A percentile compares a stretch with the other conserved stretches of the same genome.
Evolutionary conservation across 2,329 filamentous ascomycete genomes (phyloP).

Genomic region (Lizonia empirigonia): DNA sequence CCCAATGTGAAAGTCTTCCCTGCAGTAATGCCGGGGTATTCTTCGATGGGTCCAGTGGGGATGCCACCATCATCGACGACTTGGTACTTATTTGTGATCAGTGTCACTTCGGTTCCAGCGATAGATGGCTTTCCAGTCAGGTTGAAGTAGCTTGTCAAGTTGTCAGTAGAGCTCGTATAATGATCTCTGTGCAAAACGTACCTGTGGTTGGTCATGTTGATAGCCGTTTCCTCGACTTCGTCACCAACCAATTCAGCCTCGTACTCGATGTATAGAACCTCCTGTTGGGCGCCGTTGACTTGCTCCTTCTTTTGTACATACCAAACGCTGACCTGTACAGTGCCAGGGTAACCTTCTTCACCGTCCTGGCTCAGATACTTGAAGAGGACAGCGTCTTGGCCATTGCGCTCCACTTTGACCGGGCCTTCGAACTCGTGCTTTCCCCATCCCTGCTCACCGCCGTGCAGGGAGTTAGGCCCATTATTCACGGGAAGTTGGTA

Average conservation of each 20-base stretch:
- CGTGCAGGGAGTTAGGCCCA: conserved; percentile 68
- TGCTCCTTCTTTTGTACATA: conserved; percentile 77
- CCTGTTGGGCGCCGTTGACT: conserved; percentile 66
- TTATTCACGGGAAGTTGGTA: conserved; percentile 79
- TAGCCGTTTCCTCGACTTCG: conserved; percentile 81
- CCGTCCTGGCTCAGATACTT: conserved; percentile 72
- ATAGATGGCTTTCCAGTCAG: conserved; percentile 65
- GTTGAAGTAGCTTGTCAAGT: conserved; percentile 66
- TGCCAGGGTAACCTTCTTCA: conserved; percentile 89
- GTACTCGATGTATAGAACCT: conserved; percentile 83
- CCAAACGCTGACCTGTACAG: conserved; percentile 75
- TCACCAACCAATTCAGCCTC: conserved; percentile 79
- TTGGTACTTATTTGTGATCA: conserved; percentile 69
- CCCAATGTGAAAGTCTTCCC: conserved; percentile 74
- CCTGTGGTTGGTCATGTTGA: conserved; percentile 97
- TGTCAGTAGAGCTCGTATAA: not conserved
- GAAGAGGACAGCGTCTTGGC: conserved; percentile 54
- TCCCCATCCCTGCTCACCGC: conserved; percentile 73
- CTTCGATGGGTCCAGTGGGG: conserved; percentile 69
- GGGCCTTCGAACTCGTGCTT: conserved; percentile 79
- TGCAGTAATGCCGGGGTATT: conserved; percentile 69
- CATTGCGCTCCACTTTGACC: conserved; percentile 58
- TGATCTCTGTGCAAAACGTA: conserved; percentile 48
- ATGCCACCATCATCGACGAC: conserved; percentile 76
- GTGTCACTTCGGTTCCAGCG: conserved; percentile 64